Percentiles rank a stretch among this genome's conserved stretches.
Conservation (phyloP, 768 basidiomycete species). For the Xanthoconium purpureum region DNA sequence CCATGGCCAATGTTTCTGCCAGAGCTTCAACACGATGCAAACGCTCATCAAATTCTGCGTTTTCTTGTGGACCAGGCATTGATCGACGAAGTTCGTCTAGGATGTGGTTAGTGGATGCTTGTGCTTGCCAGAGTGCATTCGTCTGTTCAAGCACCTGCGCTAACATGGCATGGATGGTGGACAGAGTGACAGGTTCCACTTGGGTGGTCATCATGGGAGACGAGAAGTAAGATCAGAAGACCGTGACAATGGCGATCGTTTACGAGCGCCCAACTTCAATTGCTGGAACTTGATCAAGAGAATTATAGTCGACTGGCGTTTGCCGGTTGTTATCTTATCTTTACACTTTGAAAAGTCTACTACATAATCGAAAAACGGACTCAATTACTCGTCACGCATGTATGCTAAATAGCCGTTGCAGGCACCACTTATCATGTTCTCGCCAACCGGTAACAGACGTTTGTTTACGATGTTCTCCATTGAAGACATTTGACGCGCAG, state of each 20-base stretch:
- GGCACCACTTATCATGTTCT: too few relatives aligned
- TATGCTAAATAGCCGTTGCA: too few relatives aligned
- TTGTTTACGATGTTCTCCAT: too few relatives aligned
- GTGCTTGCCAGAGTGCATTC: slow-evolving; percentile 56
- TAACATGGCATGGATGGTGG: slow-evolving; percentile 50
- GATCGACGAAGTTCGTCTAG: slow-evolving; percentile 55
- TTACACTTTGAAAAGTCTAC: too few relatives aligned
- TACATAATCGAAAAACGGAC: too few relatives aligned
- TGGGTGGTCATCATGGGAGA: slow-evolving; percentile 19
- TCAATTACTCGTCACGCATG: too few relatives aligned
- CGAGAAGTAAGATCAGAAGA: neutral
- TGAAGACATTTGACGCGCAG: too few relatives aligned
- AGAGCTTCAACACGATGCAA: slow-evolving; percentile 15
- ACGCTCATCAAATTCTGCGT: slow-evolving; percentile 35
- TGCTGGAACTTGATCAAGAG: too few relatives aligned
- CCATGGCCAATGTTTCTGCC: slow-evolving; percentile 3
- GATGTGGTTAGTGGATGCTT: slow-evolving; percentile 52
- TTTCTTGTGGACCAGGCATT: slow-evolving; percentile 36
- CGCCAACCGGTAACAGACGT: too few relatives aligned
- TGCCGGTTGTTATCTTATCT: too few relatives aligned
- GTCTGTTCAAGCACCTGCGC: slow-evolving; percentile 55
- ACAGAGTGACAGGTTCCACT: slow-evolving; percentile 31
- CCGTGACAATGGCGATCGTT: neutral
- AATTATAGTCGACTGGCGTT: too few relatives aligned
- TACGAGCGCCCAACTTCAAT: too few relatives aligned